Evolutionary conservation across 1,284 basidiomycete species (phyloP).

Genomic region (Tremellales sp.): DNA sequence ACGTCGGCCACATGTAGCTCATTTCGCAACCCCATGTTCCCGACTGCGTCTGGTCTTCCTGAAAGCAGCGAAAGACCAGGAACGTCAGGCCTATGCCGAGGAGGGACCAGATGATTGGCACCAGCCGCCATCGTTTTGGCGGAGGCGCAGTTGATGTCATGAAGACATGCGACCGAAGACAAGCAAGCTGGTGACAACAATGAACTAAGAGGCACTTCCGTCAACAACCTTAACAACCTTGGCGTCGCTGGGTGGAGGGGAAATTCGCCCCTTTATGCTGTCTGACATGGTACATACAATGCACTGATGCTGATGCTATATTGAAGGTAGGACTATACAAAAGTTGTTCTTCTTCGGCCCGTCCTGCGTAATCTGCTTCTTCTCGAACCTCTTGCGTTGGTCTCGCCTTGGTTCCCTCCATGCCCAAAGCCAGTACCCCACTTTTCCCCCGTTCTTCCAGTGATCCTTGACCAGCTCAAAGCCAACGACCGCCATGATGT

Average conservation of each 20-base stretch:
- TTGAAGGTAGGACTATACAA: slow-evolving; percentile 51
- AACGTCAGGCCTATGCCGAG: slow-evolving; percentile 1
- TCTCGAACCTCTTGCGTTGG: slow-evolving; percentile 30
- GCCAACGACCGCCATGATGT: slow-evolving; percentile 61
- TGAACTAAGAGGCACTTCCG: no score
- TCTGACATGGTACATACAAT: not conserved
- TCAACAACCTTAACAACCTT: no score
- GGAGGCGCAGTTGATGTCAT: not conserved
- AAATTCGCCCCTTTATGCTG: not conserved
- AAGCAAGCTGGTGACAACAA: not conserved
- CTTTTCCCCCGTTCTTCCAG: slow-evolving; percentile 54
- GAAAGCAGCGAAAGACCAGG: slow-evolving; percentile 5
- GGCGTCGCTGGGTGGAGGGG: not conserved
- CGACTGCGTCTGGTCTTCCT: slow-evolving; percentile 10
- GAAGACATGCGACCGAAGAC: not conserved
- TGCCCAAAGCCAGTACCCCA: slow-evolving; percentile 46
- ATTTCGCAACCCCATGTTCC: slow-evolving; percentile 67
- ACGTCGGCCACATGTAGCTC: slow-evolving; percentile 95
- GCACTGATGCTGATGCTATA: not conserved
- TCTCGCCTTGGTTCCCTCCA: slow-evolving; percentile 17
- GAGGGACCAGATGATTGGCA: not conserved
- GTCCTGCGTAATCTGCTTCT: slow-evolving; percentile 59
- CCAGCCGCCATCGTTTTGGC: not conserved
- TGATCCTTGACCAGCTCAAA: slow-evolving; percentile 59
- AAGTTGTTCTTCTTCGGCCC: slow-evolving; percentile 75